Percentiles rank a stretch among this genome's conserved stretches.
phyloP scores from a whole-genome alignment of 108 stramenopile species.

The Mayamaea pseudoterrestris region DNA sequence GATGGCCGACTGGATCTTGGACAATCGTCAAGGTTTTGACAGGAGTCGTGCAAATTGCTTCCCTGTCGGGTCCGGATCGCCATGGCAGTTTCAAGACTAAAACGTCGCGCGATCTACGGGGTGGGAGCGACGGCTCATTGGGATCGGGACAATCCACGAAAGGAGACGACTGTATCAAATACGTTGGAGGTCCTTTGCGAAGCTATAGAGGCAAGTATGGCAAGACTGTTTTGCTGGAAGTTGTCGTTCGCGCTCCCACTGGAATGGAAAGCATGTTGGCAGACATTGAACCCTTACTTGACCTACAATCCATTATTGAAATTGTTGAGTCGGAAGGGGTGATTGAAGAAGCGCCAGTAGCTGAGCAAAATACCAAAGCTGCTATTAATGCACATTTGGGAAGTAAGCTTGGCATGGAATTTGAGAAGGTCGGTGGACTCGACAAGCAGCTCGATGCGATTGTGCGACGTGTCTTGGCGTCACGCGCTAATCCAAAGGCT shows the following conservation, averaged over 20 bases:
- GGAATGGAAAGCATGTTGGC: slow-evolving; percentile 7
- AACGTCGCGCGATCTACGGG: slow-evolving; percentile 37
- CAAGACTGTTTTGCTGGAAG: slow-evolving; percentile 50
- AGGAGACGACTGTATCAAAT: slow-evolving; percentile 54
- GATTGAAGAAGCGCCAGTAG: not conserved
- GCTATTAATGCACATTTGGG: slow-evolving; percentile 18
- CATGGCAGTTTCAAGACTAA: slow-evolving; percentile 40
- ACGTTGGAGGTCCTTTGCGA: slow-evolving; percentile 61
- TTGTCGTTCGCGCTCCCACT: slow-evolving; percentile 61
- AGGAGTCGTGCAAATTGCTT: slow-evolving; percentile 45
- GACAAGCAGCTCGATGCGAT: slow-evolving; percentile 69
- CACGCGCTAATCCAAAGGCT: slow-evolving; percentile 80
- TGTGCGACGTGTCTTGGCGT: slow-evolving; percentile 67
- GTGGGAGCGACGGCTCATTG: slow-evolving; percentile 56
- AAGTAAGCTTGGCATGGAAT: slow-evolving; percentile 52
- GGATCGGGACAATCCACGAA: slow-evolving; percentile 22
- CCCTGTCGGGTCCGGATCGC: slow-evolving; percentile 50
- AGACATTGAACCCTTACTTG: not conserved
- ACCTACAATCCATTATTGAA: not conserved
- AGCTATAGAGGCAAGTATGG: slow-evolving; percentile 48
- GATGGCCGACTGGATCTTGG: slow-evolving; percentile 73
- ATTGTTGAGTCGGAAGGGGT: not conserved
- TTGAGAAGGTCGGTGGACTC: slow-evolving; percentile 71
- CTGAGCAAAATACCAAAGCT: too few species aligned
- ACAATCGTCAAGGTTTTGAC: slow-evolving; percentile 48